Base-by-base conservation (phyloP, 768 basidiomycete species). In the Mrakia hoshinonis region DNA sequence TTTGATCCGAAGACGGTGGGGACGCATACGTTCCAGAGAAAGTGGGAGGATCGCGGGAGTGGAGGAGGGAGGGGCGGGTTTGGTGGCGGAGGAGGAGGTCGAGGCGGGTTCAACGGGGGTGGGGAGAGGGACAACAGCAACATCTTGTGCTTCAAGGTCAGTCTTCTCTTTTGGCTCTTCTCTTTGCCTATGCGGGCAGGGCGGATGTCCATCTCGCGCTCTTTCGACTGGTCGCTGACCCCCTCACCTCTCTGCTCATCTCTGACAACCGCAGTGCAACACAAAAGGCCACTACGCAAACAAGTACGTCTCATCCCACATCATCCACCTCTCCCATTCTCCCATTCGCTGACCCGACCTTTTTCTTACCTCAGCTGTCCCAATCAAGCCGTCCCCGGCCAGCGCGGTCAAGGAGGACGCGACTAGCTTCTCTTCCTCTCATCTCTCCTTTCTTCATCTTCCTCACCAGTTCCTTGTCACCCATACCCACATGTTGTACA, bases 371-470 rank as follows among this genome's bases (percentile, higher is more conserved):
- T 22, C 71, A 73, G 55, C 31, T 70, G 62, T 18, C 67, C 72
- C 6, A 68, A 62, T n/a, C 61, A 89, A 69, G 93, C 92, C 78
- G 88, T 92, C 29, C 92, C 92, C 34, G 92, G 92, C 15, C 92
- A 91, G 78, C 84, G 92, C 62, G 92, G 92, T 69, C 92, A 92
- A 10, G 80, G 22, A 34, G 63, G 39, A 18, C 15, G 43, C 10
- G 10, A 20, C 22, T 65, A 49, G n/a, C 24, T 68, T 7, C 29
- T 31, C 39, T 68, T 55, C 38, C 52, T 55, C 38, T 39, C 22
- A 7, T 55, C 22, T 24, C 22, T 38, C 36, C 54, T 12, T 51
- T 38, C 12, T 39, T 52, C 51, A 13, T 39, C 51, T 29, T 20
- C 43, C 43, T 43, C 15, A 43, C 15, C 6, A 43, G 7, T 43